A percentile compares a stretch with the other conserved stretches of the same genome.
phyloP scores from a whole-genome alignment of 75 land plant species.

The Pseudotsuga menziesii region DNA sequence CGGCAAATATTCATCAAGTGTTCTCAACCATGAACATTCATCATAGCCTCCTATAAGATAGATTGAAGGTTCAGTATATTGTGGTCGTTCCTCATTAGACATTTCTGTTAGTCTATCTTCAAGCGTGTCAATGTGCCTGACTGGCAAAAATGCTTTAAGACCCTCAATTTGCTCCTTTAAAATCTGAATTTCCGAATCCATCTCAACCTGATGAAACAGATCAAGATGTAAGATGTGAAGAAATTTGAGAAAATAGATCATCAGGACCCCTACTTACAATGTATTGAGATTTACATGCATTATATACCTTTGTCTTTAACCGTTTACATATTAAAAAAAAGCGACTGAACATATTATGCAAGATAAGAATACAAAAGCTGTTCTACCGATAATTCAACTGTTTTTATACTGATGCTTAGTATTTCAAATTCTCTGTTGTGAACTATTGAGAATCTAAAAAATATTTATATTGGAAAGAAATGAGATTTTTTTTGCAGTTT shows the following conservation, averaged over 20 bases:
- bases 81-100: not conserved
- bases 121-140: not conserved
- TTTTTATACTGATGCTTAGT: not conserved
- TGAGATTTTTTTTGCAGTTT: too few species aligned
- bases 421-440: not conserved
- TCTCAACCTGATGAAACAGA: slow-evolving; percentile 6
- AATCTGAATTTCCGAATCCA: not conserved
- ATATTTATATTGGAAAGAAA: not conserved
- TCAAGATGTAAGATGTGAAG: not conserved
- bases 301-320: not conserved
- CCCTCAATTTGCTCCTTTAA: slow-evolving; percentile 11
- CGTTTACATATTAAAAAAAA: not conserved
- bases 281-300: not conserved
- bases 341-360: not conserved
- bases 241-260: not conserved
- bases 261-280: not conserved
- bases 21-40: slow-evolving; percentile 44
- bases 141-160: not conserved
- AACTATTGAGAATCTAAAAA: not conserved
- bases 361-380: not conserved
- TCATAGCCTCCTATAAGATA: slow-evolving; percentile 74
- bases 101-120: slow-evolving; percentile 12
- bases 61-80: slow-evolving; percentile 21
- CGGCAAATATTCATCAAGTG: slow-evolving; percentile 54
- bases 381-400: not conserved